phyloP scores from a whole-genome alignment of 139 green algal genomes.

The Coelastrella sp. region DNA sequence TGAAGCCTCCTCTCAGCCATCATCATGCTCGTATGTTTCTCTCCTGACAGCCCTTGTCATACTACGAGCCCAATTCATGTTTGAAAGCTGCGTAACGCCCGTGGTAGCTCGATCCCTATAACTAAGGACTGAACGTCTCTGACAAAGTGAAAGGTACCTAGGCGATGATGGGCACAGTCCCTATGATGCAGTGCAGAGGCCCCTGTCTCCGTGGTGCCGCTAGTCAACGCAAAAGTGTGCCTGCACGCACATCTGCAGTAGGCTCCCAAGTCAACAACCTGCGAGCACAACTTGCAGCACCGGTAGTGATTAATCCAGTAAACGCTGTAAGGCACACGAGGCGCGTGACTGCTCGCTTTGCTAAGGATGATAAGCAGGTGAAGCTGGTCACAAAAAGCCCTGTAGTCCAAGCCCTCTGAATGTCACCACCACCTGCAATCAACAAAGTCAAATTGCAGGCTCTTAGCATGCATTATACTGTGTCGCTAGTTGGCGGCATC shows the following conservation, averaged over 20 bases:
- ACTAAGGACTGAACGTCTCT: not conserved
- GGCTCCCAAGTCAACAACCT: too few relatives aligned
- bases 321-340: not conserved
- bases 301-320: not conserved
- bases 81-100: not conserved
- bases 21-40: not conserved
- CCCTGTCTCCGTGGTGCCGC: too few relatives aligned
- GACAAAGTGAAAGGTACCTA: not conserved
- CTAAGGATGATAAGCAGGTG: not conserved
- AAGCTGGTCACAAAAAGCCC: too few relatives aligned
- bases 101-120: not conserved
- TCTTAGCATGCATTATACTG: too few relatives aligned
- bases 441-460: too few relatives aligned
- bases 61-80: not conserved
- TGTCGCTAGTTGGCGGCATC: too few relatives aligned
- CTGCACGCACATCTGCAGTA: too few relatives aligned
- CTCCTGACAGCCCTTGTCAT: not conserved
- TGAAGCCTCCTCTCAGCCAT: not conserved
- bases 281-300: not conserved
- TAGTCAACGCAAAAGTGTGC: too few relatives aligned
- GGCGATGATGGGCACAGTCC: not conserved
- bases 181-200: not conserved
- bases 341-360: not conserved
- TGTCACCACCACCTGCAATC: too few relatives aligned
- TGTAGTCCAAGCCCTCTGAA: too few relatives aligned